These are phyloP conservation scores for Tylopilus felleus DNA, from an alignment of 768 basidiomycete species.

Conservation along the genomic window DNA sequence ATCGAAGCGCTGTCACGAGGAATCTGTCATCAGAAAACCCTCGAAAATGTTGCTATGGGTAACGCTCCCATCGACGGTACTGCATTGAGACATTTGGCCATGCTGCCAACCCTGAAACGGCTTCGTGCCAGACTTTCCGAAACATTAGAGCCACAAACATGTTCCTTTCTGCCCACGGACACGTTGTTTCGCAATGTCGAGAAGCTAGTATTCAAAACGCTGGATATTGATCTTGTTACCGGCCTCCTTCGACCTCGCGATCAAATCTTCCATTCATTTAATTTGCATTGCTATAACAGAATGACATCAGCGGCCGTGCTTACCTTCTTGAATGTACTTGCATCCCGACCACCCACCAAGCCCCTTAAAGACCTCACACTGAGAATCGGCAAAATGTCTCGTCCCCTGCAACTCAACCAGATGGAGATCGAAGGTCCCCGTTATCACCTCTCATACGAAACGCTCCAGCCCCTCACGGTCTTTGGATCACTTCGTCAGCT, in stretches of 20 bases:
- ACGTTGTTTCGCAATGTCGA: background rate
- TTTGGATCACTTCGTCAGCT: conserved; percentile 3
- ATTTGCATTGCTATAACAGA: too few species aligned
- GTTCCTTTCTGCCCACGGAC: background rate
- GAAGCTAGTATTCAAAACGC: background rate
- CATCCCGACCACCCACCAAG: background rate
- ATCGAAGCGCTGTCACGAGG: conserved; percentile 4
- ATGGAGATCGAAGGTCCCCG: conserved; percentile 1
- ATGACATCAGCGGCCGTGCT: background rate
- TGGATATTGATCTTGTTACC: conserved; percentile 4
- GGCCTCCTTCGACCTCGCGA: conserved; percentile 6
- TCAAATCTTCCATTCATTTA: conserved; percentile 7
- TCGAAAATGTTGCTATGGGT: background rate
- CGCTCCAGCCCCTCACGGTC: conserved; percentile 2
- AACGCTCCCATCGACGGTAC: background rate
- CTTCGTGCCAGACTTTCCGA: background rate
- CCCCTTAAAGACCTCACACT: conserved; percentile 1
- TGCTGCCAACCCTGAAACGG: conserved; percentile 5
- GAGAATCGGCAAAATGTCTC: background rate
- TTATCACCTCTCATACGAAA: conserved; percentile 8
- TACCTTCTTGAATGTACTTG: conserved; percentile 2
- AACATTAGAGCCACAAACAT: background rate
- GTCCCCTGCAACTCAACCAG: background rate
- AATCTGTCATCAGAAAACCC: background rate
- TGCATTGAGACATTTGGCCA: conserved; percentile 6